Evolutionary conservation across 108 stramenopile species (phyloP), one percentile per base, ranked within the genome.

Genomic region (Pseudonitzschia pungens): DNA sequence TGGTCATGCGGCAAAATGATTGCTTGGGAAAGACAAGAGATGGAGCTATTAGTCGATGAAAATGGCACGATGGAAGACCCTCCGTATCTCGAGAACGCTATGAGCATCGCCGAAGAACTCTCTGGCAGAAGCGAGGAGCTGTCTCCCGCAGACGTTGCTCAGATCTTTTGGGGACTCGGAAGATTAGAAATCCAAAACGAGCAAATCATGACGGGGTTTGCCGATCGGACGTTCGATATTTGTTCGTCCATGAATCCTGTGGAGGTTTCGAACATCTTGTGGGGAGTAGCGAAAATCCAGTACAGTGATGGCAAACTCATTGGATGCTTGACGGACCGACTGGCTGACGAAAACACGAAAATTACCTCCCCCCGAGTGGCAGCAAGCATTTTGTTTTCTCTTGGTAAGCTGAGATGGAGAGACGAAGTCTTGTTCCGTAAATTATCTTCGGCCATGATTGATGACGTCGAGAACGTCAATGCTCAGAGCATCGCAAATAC

Each of bases 1-100:
- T 92, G 89, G 92, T 82, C 87, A 2, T 92, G 89, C 70, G 89
- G 78, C 1, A 92, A 89, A 70, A 92, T 92, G 87, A 54, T 44
- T 27, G 68, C 52, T 18, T 78, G 64, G 44, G 80, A 81, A 48
- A 14, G 26, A 10, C 45, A 60, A 0, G 20, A 40, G 24, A 48
- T 45, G 31, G 18, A 45, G 15, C 20, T 48, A 5, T 15, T 33
- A 44, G 57, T 21, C 53, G 31, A 66, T 27, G 56, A 73, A 29
- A 29, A 68, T 31, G 24, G 48, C 11, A 26, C 28, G 33, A 66
- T 72, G 28, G 52, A 64, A n/a, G 59, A 56, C 27, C 83, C 85
- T 51, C 87, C 86, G 6, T 91, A 86, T 66, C 64, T 87, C 7
- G 29, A 72, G 22, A 58, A 66, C 73, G 83, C 78, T 20, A 14